Base-by-base conservation (phyloP, 208 protist species). In the Crithidia brevicula region DNA sequence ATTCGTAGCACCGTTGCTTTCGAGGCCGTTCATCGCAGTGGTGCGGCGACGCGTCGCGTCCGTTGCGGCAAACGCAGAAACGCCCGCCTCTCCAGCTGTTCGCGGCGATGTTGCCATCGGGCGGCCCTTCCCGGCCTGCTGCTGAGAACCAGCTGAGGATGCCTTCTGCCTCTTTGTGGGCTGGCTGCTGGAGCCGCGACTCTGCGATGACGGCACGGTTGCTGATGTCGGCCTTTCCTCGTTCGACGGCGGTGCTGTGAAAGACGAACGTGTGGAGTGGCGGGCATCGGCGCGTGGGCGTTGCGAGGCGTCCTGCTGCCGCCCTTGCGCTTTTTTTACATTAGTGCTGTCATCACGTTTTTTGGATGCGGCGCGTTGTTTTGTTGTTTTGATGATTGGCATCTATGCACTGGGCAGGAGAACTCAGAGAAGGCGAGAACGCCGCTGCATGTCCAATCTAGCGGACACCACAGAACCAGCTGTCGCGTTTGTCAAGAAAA, bases 301-400 rank as follows among this genome's bases (percentile, higher is more conserved):
- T 23, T 61, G 56, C 34, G 27, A 59, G 7, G 25, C 33, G 40
- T 25, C 34, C n/a, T 25, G 56, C 25, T 61, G 34, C 56, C 38
- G 1, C 1, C 30, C 56, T 61, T 30, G 38, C 16, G n/a, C 56
- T 18, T 5, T 22, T 6, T 27, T 31, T 6, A 61, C 56, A 13
- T n/a, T n/a, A n/a, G n/a, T n/a, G n/a, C n/a, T n/a, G n/a, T n/a
- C n/a, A n/a, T n/a, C n/a, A n/a, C n/a, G n/a, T n/a, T n/a, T n/a
- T n/a, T n/a, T n/a, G n/a, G n/a, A n/a, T n/a, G 56, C 25, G 1
- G 22, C 1, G 0, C 56, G 56, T 23, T 25, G 38, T 46, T 9
- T 46, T 23, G 56, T 16, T 10, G 23, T 50, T 47, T 63, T 54
- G n/a, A n/a, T n/a, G n/a, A n/a, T n/a, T n/a, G n/a, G n/a, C n/a